These are phyloP conservation scores for Mycogone perniciosa DNA, from an alignment of 2,329 filamentous ascomycete genomes.

Conservation along the genomic window DNA sequence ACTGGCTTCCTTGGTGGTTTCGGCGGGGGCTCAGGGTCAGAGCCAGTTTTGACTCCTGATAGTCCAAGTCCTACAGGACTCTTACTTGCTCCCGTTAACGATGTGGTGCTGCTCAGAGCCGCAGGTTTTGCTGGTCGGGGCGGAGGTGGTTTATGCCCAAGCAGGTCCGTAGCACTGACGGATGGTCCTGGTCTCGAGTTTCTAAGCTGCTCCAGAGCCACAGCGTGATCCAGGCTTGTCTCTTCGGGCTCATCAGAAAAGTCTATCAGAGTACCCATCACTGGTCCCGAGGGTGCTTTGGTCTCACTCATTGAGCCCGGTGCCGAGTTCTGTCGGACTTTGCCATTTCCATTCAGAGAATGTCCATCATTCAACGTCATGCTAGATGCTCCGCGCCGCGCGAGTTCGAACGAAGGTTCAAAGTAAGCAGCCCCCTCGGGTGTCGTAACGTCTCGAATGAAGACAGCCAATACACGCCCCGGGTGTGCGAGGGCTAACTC, in stretches of 20 bases:
- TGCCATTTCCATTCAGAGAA: slow-evolving; percentile 7
- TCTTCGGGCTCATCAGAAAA: slow-evolving; percentile 47
- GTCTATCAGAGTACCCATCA: slow-evolving; percentile 57
- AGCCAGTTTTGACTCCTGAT: slow-evolving; percentile 2
- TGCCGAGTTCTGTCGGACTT: slow-evolving; percentile 23
- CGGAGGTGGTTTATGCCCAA: slow-evolving; percentile 31
- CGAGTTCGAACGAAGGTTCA: slow-evolving; percentile 47
- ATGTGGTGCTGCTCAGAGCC: slow-evolving; percentile 43
- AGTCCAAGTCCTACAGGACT: slow-evolving; percentile 10
- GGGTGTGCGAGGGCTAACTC: slow-evolving; percentile 84
- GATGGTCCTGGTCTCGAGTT: slow-evolving; percentile 16
- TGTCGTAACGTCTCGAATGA: slow-evolving; percentile 93
- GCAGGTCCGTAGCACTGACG: slow-evolving; percentile 25
- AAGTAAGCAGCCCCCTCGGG: slow-evolving; percentile 68
- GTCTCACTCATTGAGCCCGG: slow-evolving; percentile 15
- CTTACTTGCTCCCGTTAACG: slow-evolving; percentile 23
- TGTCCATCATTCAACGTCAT: slow-evolving; percentile 20
- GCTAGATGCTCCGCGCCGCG: slow-evolving; percentile 22
- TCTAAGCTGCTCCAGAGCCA: slow-evolving; percentile 24
- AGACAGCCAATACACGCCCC: slow-evolving; percentile 75
- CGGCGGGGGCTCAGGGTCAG: slow-evolving; percentile 24
- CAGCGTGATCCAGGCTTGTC: slow-evolving; percentile 28
- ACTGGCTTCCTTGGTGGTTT: slow-evolving; percentile 31
- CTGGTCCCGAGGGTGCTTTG: slow-evolving; percentile 28
- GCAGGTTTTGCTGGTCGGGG: slow-evolving; percentile 54